Evolutionary conservation across 2,329 filamentous ascomycete genomes (phyloP).

Genomic region (Arthrobotrys conoides): DNA sequence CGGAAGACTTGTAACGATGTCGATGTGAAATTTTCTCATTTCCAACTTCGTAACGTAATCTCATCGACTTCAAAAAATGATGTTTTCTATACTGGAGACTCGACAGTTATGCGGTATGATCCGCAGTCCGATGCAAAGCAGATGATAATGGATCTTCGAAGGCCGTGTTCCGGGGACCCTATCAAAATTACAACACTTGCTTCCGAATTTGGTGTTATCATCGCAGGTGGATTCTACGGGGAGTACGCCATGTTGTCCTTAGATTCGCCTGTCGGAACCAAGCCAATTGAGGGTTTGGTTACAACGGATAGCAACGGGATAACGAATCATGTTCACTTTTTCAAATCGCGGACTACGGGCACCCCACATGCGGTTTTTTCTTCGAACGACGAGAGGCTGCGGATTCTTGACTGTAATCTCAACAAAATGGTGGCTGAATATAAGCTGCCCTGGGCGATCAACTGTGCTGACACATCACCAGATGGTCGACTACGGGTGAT

Average conservation of each 20-base stretch:
- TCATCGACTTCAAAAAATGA: slow-evolving; percentile 73
- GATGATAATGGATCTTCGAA: slow-evolving; percentile 63
- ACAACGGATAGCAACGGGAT: slow-evolving; percentile 73
- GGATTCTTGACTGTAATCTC: slow-evolving; percentile 73
- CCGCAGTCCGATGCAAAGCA: slow-evolving; percentile 68
- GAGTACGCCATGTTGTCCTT: slow-evolving; percentile 67
- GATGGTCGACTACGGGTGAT: slow-evolving; percentile 79
- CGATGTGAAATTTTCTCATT: slow-evolving; percentile 74
- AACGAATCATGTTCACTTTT: slow-evolving; percentile 76
- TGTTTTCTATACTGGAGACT: slow-evolving; percentile 73
- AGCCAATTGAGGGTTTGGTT: slow-evolving; percentile 66
- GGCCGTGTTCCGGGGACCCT: slow-evolving; percentile 60
- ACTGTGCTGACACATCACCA: slow-evolving; percentile 80
- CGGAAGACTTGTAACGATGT: slow-evolving; percentile 72
- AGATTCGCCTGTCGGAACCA: slow-evolving; percentile 63
- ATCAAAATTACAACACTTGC: slow-evolving; percentile 65
- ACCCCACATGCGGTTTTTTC: slow-evolving; percentile 74
- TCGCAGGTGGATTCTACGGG: slow-evolving; percentile 67
- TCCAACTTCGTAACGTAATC: slow-evolving; percentile 76
- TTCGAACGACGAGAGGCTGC: slow-evolving; percentile 75
- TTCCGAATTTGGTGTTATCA: slow-evolving; percentile 65
- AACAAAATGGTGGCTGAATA: slow-evolving; percentile 74
- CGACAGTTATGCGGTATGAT: slow-evolving; percentile 72
- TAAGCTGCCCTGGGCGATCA: slow-evolving; percentile 76
- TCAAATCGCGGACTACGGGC: slow-evolving; percentile 71